phyloP scores from a whole-genome alignment of 257 asterid genomes.

The Solanum appendiculatum region DNA sequence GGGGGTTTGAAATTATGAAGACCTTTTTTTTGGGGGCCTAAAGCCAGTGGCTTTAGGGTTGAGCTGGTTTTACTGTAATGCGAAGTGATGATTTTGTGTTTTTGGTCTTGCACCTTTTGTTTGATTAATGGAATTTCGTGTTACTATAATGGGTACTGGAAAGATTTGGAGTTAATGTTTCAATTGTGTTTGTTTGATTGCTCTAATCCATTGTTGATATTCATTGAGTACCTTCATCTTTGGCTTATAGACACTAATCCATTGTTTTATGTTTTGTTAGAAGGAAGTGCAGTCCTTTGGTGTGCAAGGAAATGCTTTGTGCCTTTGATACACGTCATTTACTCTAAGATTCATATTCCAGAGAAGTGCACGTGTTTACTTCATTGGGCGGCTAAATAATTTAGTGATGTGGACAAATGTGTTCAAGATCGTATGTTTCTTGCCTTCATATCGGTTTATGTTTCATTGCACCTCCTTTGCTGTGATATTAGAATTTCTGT shows the following conservation, averaged over 20 bases:
- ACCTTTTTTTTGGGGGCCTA: no score
- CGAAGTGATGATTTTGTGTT: neutral
- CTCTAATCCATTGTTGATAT: neutral
- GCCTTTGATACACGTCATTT: neutral
- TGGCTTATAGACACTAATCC: neutral
- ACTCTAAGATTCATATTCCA: neutral
- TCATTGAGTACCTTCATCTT: neutral
- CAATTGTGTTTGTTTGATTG: neutral
- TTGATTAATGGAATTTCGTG: neutral
- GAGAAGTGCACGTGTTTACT: neutral
- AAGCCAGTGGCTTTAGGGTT: no score
- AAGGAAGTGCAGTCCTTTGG: neutral
- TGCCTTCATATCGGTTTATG: neutral
- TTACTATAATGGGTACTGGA: neutral
- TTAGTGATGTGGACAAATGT: slow-evolving; percentile 94
- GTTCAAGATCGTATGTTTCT: slow-evolving; percentile 69
- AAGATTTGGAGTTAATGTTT: neutral
- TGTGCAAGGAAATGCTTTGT: neutral
- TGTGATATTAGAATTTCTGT: neutral
- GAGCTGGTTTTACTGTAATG: neutral
- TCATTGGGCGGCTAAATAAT: neutral
- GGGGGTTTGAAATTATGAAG: neutral
- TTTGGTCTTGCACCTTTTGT: neutral
- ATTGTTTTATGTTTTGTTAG: neutral
- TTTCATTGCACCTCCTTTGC: neutral